These are phyloP conservation scores for Phytopythium sindhum DNA, from an alignment of 352 stramenopile species.

Conservation along the genomic window DNA sequence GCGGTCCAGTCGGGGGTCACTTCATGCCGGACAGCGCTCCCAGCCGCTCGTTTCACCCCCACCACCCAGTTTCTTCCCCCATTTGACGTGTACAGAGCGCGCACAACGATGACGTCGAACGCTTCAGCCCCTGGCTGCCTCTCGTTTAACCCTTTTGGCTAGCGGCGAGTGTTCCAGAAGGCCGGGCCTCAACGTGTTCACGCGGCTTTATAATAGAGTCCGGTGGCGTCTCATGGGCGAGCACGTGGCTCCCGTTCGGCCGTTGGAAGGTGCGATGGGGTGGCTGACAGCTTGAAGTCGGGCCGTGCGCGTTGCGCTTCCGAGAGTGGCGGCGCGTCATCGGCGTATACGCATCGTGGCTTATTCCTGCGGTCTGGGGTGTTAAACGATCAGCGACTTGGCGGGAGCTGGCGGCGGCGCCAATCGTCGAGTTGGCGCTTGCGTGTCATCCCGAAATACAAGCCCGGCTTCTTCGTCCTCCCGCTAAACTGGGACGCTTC, in stretches of 20 bases:
- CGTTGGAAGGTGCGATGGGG: neutral
- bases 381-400: conserved; percentile 1
- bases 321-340: conserved; percentile 17
- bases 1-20: neutral
- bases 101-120: conserved; percentile 6
- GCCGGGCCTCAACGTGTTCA: neutral
- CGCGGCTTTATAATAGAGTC: neutral
- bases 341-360: conserved; percentile 23
- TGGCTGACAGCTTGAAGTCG: neutral
- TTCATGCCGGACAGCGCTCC: neutral
- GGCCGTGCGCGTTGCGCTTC: conserved; percentile 22
- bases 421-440: conserved; percentile 6
- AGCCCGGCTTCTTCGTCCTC: neutral
- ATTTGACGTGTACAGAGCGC: conserved; percentile 4
- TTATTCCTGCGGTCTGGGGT: neutral
- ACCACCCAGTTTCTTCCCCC: neutral
- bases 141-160: neutral
- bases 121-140: neutral
- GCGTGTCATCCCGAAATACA: conserved; percentile 12
- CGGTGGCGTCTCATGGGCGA: neutral
- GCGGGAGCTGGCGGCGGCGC: neutral
- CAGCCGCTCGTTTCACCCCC: neutral
- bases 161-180: neutral
- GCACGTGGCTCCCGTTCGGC: neutral
- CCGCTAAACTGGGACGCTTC: neutral